These are phyloP conservation scores for Trypanosoma caninum DNA, from an alignment of 208 protist species.

Conservation along the genomic window DNA sequence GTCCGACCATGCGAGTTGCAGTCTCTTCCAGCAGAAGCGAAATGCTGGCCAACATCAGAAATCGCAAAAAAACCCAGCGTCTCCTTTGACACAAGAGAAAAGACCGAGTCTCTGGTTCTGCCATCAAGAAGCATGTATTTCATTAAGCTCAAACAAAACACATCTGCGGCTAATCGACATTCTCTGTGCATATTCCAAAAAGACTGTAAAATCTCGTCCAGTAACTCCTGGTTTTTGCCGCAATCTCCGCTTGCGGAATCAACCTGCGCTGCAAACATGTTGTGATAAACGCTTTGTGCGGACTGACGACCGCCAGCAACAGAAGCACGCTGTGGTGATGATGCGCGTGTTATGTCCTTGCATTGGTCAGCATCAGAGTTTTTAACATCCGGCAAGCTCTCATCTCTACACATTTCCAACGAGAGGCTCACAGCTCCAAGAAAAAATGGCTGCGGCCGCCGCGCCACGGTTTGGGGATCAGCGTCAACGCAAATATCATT, in stretches of 20 bases:
- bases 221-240: conserved; percentile 5
- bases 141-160: conserved; percentile 27
- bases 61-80: conserved; percentile 17
- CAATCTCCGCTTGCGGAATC: background rate
- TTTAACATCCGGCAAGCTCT: background rate
- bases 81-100: conserved; percentile 20
- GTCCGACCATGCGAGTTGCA: background rate
- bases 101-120: conserved; percentile 21
- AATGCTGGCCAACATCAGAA: background rate
- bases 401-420: conserved; percentile 13
- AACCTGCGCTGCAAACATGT: no score
- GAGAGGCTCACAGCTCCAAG: conserved; percentile 22
- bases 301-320: background rate
- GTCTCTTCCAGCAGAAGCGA: background rate
- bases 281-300: no score
- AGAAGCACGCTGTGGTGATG: background rate
- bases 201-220: conserved; percentile 28
- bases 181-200: conserved; percentile 34
- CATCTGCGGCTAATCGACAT: conserved; percentile 31
- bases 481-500: background rate
- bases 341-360: background rate
- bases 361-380: background rate
- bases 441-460: conserved; percentile 11
- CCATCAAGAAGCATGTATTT: conserved; percentile 28
- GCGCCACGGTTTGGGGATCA: background rate